These are phyloP conservation scores for Paramecium tetraurelia DNA, from an alignment of 73 alveolate genomes.

Conservation along the genomic window DNA sequence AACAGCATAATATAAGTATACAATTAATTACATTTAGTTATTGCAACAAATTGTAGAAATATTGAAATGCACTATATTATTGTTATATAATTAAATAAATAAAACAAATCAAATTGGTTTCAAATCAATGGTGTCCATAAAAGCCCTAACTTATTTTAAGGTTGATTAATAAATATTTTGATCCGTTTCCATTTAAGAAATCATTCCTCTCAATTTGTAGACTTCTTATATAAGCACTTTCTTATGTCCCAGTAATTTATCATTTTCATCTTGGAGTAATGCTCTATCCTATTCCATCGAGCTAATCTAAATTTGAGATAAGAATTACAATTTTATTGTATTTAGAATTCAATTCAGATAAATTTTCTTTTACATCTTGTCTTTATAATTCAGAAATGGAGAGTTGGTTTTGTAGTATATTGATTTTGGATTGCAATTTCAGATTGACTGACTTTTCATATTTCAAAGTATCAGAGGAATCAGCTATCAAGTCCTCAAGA, in stretches of 20 bases:
- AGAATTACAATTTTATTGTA: not conserved
- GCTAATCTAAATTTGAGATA: not conserved
- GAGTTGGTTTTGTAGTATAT: not conserved
- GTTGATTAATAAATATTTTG: not conserved
- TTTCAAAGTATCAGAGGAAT: not conserved
- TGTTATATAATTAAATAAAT: too few species aligned
- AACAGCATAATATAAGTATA: not conserved
- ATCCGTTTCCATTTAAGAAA: not conserved
- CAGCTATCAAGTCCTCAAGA: slow-evolving; percentile 21
- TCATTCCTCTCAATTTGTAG: not conserved
- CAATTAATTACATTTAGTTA: not conserved
- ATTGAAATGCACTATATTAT: not conserved
- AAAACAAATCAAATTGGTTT: not conserved
- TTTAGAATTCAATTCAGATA: slow-evolving; percentile 7
- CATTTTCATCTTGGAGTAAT: not conserved
- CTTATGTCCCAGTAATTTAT: not conserved
- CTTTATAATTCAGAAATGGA: slow-evolving; percentile 28
- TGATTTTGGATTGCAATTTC: slow-evolving; percentile 26
- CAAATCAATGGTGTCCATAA: slow-evolving; percentile 26
- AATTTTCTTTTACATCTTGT: slow-evolving; percentile 32
- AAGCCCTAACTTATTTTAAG: not conserved
- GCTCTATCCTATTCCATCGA: not conserved
- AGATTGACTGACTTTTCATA: slow-evolving; percentile 28
- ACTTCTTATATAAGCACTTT: slow-evolving; percentile 14
- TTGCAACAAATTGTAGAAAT: not conserved